Conservation (phyloP, 257 asterid genomes). For the Ligustrum vulgare region DNA sequence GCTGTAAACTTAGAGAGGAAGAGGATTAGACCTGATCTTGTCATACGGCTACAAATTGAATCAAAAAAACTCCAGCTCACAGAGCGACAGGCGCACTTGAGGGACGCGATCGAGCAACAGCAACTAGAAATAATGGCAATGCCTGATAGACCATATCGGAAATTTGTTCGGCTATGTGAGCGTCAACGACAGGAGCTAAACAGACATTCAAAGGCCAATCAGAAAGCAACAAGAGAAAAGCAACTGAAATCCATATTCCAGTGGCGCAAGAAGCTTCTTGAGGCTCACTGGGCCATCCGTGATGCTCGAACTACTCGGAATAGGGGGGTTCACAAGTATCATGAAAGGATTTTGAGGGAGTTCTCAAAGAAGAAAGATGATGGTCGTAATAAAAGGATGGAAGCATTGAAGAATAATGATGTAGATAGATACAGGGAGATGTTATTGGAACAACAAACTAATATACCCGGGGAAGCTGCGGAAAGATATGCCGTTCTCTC, state of each 20-base stretch:
- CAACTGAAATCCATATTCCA: slow-evolving; percentile 88
- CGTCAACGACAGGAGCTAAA: slow-evolving; percentile 93
- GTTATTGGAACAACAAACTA: slow-evolving; percentile 95
- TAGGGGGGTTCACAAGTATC: slow-evolving; percentile 98
- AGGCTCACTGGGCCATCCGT: slow-evolving; percentile 96
- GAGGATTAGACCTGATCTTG: slow-evolving; percentile 90
- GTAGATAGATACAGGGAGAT: slow-evolving; percentile 98
- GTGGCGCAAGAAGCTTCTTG: slow-evolving; percentile 99
- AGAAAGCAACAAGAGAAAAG: slow-evolving; percentile 83
- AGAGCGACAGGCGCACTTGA: slow-evolving; percentile 82
- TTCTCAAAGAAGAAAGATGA: slow-evolving; percentile 93
- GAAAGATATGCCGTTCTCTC: slow-evolving; percentile 98
- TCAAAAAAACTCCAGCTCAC: slow-evolving; percentile 88
- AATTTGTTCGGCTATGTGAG: slow-evolving; percentile 87
- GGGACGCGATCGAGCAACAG: slow-evolving; percentile 92
- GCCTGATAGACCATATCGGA: slow-evolving; percentile 98
- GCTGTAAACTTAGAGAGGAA: slow-evolving; percentile 93
- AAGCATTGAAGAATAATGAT: slow-evolving; percentile 95
- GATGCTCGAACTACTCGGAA: slow-evolving; percentile 98
- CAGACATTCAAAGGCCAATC: slow-evolving; percentile 89
- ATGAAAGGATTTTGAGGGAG: slow-evolving; percentile 95
- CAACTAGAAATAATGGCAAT: slow-evolving; percentile 96
- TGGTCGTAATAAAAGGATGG: slow-evolving; percentile 91
- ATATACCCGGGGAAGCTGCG: slow-evolving; percentile 84
- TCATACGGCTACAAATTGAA: slow-evolving; percentile 84